Evolutionary conservation across 1,139 yeast genomes (phyloP), one percentile per base, ranked within the genome.

Genomic region (Candida glucosophila): DNA sequence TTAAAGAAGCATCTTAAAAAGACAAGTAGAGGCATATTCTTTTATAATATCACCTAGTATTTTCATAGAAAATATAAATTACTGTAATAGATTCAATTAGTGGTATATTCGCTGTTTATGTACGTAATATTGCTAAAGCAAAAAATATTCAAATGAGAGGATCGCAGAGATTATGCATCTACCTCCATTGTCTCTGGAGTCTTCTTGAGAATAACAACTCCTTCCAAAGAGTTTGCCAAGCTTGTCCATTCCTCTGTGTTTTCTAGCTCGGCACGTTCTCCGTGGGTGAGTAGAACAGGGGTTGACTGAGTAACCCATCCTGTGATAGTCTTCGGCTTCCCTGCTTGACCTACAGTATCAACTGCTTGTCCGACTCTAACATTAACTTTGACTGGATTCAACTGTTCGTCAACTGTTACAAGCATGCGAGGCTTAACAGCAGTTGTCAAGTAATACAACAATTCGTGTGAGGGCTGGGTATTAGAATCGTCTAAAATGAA

Each of bases 281-380:
- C 97, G 42, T 78, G 77, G 28, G 92, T 88, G 34, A 92, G 66
- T 42, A 92, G 65, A 14, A 90, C 98, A 1, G 99, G 99, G 0
- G 98, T 90, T 5, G 93, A 82, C 49, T 92, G 98, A 2, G 99
- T 92, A 14, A 90, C 97, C 98, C 98, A 92, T 22, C 98, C 98
- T 4, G 98, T 92, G 26, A 92, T 92, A 14, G 96, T 88, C 63
- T 90, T 90, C 22, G 98, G 98, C 44, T 85, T 85, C 61, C 99
- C 98, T 0, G 97, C 98, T 55, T 88, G 97, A 19, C 98, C 98
- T 34, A 92, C 97, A 23, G 88, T 85, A 52, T 92, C 98, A 23
- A 92, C 98, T 4, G 98, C 97, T 60, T 90, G 96, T 38, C 98
- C 98, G 20, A 92, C 97, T 48, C 98, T 75, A 6, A 90, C 98